phyloP scores from a whole-genome alignment of 805 yeast species.

The Yarrowia sp. region DNA sequence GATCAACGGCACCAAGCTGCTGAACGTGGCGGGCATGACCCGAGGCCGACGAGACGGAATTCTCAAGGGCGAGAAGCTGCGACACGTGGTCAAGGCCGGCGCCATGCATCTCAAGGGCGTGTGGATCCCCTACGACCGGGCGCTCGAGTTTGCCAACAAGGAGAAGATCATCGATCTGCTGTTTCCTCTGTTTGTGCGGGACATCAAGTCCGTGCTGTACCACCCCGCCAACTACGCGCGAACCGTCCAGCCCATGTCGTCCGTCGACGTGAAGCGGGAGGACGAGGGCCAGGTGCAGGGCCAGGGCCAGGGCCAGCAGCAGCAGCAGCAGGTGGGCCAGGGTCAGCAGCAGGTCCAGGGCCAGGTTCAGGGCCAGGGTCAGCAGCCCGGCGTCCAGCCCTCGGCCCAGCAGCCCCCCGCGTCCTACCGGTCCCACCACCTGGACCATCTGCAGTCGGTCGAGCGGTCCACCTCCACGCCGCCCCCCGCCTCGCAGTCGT shows the following conservation, averaged over 20 bases:
- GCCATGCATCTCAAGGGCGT: slow-evolving; percentile 89
- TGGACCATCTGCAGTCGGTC: slow-evolving; percentile 36
- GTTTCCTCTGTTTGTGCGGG: slow-evolving; percentile 75
- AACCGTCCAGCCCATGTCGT: slow-evolving; percentile 49
- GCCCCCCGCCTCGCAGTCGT: slow-evolving; percentile 41
- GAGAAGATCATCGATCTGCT: slow-evolving; percentile 74
- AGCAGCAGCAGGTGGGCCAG: slow-evolving; percentile 39
- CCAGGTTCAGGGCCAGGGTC: too few species aligned
- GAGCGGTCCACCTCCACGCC: slow-evolving; percentile 40
- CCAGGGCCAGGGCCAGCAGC: slow-evolving; percentile 40
- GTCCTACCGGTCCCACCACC: slow-evolving; percentile 35
- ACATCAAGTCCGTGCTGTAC: slow-evolving; percentile 54
- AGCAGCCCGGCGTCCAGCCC: slow-evolving; percentile 15
- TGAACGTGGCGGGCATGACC: slow-evolving; percentile 87
- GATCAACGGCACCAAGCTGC: slow-evolving; percentile 83
- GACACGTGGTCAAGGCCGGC: slow-evolving; percentile 85
- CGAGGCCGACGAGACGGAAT: slow-evolving; percentile 88
- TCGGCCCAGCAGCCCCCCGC: slow-evolving; percentile 36
- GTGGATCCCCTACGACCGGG: slow-evolving; percentile 88
- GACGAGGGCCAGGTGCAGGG: slow-evolving; percentile 35
- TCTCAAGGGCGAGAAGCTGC: slow-evolving; percentile 73
- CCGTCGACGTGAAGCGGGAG: slow-evolving; percentile 47
- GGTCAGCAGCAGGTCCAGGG: slow-evolving; percentile 39
- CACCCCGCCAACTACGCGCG: slow-evolving; percentile 48
- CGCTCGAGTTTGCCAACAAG: slow-evolving; percentile 78